phyloP scores from a whole-genome alignment of 2,329 filamentous ascomycete genomes.

The Hypoxylon sp. region DNA sequence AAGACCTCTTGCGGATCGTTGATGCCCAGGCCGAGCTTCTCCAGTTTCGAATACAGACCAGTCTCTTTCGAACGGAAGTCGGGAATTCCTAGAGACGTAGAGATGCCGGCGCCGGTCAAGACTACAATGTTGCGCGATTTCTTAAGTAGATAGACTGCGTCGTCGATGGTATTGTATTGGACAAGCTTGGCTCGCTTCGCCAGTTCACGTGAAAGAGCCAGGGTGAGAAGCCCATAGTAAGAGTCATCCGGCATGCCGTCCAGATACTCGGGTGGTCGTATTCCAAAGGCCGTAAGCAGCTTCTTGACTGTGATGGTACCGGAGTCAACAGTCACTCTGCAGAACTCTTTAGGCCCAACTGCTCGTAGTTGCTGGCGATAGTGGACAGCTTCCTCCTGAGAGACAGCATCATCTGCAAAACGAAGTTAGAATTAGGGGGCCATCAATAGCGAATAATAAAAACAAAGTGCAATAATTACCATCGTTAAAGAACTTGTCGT shows the following conservation, averaged over 20 bases:
- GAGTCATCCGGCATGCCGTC: slow-evolving; percentile 78
- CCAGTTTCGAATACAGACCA: slow-evolving; percentile 88
- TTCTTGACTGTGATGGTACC: slow-evolving; percentile 81
- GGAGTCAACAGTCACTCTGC: slow-evolving; percentile 75
- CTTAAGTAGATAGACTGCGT: slow-evolving; percentile 82
- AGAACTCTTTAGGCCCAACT: slow-evolving; percentile 82
- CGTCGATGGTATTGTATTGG: slow-evolving; percentile 86
- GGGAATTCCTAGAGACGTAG: slow-evolving; percentile 94
- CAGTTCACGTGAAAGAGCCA: slow-evolving; percentile 83
- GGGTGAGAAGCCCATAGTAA: slow-evolving; percentile 79
- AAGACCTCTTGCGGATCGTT: slow-evolving; percentile 95
- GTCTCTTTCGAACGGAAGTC: slow-evolving; percentile 96
- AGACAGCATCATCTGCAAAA: slow-evolving; percentile 48
- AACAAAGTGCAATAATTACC: slow-evolving; percentile 52
- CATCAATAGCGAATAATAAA: slow-evolving; percentile 7
- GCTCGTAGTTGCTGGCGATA: slow-evolving; percentile 78
- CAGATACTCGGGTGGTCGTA: slow-evolving; percentile 78
- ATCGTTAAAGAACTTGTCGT: slow-evolving; percentile 60
- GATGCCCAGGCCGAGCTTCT: slow-evolving; percentile 74
- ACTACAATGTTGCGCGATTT: slow-evolving; percentile 87
- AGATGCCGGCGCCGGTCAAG: slow-evolving; percentile 95
- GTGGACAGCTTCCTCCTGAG: slow-evolving; percentile 72
- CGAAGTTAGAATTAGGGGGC: slow-evolving; percentile 33
- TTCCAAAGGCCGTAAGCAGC: slow-evolving; percentile 86
- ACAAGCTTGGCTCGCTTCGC: slow-evolving; percentile 82